Percentiles rank a stretch among this genome's conserved stretches.
Evolutionary conservation across 768 basidiomycete genomes (phyloP).

Genomic region (Leccinum barrowsii): DNA sequence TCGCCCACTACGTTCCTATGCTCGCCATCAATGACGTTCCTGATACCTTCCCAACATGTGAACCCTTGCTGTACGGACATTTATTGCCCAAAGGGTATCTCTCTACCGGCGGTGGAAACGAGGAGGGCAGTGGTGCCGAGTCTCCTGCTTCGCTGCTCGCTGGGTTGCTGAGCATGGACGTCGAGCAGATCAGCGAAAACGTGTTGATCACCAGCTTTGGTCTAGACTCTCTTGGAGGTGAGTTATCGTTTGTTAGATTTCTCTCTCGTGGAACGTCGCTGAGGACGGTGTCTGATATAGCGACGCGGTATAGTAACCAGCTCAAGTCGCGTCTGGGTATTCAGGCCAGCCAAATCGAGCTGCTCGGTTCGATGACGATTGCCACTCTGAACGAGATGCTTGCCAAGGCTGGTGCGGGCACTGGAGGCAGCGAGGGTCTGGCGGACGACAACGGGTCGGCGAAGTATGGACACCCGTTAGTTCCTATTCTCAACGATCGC

Average conservation of each 20-base stretch:
- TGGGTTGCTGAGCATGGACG: constrained; percentile 22
- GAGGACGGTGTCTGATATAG: constrained; percentile 2
- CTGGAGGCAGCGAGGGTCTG: constrained; percentile 3
- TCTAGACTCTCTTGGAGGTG: constrained; percentile 26
- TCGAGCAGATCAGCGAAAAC: constrained; percentile 28
- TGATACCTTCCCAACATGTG: constrained; percentile 23
- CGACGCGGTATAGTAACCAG: constrained; percentile 30
- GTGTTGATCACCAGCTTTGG: constrained; percentile 29
- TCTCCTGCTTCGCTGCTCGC: constrained; percentile 27
- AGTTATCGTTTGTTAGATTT: neutral
- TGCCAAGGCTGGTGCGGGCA: constrained; percentile 14
- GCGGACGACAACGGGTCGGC: constrained; percentile 22
- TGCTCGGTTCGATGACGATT: constrained; percentile 25
- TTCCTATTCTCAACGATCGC: constrained; percentile 29
- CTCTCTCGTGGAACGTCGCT: too few relatives aligned
- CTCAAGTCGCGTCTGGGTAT: constrained; percentile 27
- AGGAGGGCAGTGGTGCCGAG: constrained; percentile 14
- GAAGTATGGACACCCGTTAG: constrained; percentile 27
- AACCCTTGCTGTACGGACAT: constrained; percentile 25
- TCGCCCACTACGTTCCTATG: constrained; percentile 31
- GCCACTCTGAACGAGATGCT: constrained; percentile 24
- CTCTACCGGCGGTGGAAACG: constrained; percentile 8
- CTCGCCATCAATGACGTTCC: constrained; percentile 24
- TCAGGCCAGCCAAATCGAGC: constrained; percentile 24
- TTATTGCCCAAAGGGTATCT: constrained; percentile 22